Evolutionary conservation across 345 rosid species (phyloP).

Genomic region (Acer campestre): DNA sequence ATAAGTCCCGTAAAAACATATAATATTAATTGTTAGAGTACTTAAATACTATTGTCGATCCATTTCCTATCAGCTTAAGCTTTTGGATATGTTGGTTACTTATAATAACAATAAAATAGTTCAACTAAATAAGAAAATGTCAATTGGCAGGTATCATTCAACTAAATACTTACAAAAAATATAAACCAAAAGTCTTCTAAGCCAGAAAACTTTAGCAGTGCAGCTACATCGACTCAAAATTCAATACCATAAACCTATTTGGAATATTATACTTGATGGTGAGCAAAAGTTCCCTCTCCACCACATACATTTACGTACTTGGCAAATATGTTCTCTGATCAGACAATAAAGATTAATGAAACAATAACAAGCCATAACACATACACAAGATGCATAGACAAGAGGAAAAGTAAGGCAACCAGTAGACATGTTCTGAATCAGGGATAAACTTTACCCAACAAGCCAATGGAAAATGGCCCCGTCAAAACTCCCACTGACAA

Average conservation of each 20-base stretch:
- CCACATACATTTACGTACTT: not conserved
- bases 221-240: not conserved
- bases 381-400: not conserved
- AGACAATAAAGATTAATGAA: not conserved
- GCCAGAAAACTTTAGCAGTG: not conserved
- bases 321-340: not conserved
- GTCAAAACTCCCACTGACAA: slow-evolving; percentile 94
- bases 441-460: slow-evolving; percentile 66
- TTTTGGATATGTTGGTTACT: no score
- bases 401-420: not conserved
- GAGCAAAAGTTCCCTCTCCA: not conserved
- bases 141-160: not conserved
- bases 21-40: no score
- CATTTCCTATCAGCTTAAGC: no score
- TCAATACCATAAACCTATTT: not conserved
- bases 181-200: not conserved
- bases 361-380: not conserved
- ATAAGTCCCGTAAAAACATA: not conserved
- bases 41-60: no score
- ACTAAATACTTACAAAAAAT: not conserved
- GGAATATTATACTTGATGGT: not conserved
- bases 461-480: slow-evolving; percentile 96
- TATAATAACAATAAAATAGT: no score
- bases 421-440: slow-evolving; percentile 6
- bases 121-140: not conserved